Conservation (phyloP, 306 rosid genomes). For the Pyrus bretschneideri region DNA sequence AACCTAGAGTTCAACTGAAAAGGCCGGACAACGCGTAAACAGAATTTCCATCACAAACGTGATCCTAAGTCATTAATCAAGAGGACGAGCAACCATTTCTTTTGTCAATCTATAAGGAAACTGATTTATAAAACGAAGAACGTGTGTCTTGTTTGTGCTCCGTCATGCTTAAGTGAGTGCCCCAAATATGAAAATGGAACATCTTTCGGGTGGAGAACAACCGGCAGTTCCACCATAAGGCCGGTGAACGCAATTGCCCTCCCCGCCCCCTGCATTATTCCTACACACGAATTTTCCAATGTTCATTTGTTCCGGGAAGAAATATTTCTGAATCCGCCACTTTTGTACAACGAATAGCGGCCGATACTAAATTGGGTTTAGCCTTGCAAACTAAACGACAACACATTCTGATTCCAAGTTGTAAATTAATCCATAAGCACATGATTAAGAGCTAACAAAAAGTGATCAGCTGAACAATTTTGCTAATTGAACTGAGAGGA, state of each 20-base stretch:
- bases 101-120: not conserved
- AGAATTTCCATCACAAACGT: not conserved
- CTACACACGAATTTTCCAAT: too few relatives aligned
- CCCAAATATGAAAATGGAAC: not conserved
- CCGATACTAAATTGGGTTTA: too few relatives aligned
- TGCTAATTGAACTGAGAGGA: not conserved
- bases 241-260: too few relatives aligned
- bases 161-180: too few relatives aligned
- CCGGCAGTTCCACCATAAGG: too few relatives aligned
- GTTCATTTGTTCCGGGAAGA: not conserved
- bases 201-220: not conserved
- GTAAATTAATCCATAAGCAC: not conserved
- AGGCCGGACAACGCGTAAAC: not conserved
- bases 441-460: not conserved
- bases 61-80: not conserved
- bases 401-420: not conserved
- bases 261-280: too few relatives aligned
- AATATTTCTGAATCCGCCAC: too few relatives aligned
- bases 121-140: not conserved
- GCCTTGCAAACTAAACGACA: not conserved
- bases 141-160: not conserved
- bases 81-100: not conserved
- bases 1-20: not conserved
- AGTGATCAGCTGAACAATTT: not conserved
- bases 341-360: too few relatives aligned